A percentile compares a stretch with the other conserved stretches of the same genome.
Evolutionary conservation across 2,329 filamentous ascomycete species (phyloP).

Genomic region (Sordariomycetes sp.): DNA sequence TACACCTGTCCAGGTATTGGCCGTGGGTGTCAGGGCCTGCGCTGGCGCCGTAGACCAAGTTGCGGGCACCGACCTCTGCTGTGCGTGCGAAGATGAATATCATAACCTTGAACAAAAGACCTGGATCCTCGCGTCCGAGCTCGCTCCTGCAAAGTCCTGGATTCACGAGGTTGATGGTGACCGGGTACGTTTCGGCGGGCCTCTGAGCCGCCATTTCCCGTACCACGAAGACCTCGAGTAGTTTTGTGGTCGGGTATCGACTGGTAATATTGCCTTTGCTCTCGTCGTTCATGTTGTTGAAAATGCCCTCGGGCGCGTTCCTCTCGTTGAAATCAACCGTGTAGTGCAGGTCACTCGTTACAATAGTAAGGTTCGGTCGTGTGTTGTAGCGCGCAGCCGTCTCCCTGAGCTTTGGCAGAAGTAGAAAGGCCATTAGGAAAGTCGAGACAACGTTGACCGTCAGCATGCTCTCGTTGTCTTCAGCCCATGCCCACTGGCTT

Average conservation of each 20-base stretch:
- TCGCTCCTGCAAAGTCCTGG: slow-evolving; percentile 43
- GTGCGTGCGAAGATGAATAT: slow-evolving; percentile 27
- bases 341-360: slow-evolving; percentile 15
- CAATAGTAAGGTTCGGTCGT: slow-evolving; percentile 16
- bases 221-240: slow-evolving; percentile 18
- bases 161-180: slow-evolving; percentile 41
- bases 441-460: slow-evolving; percentile 45
- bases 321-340: slow-evolving; percentile 16
- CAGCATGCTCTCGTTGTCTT: slow-evolving; percentile 37
- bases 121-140: slow-evolving; percentile 25
- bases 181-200: slow-evolving; percentile 12
- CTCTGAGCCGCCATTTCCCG: slow-evolving; percentile 10
- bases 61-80: slow-evolving; percentile 37
- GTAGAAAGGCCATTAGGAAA: slow-evolving; percentile 35
- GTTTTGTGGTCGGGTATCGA: slow-evolving; percentile 19
- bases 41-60: slow-evolving; percentile 24
- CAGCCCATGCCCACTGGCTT: slow-evolving; percentile 18
- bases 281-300: slow-evolving; percentile 16
- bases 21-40: slow-evolving; percentile 33
- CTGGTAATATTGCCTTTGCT: slow-evolving; percentile 5
- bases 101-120: slow-evolving; percentile 11
- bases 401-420: slow-evolving; percentile 41
- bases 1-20: slow-evolving; percentile 29
- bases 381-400: slow-evolving; percentile 15
- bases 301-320: slow-evolving; percentile 16